Base-by-base conservation (phyloP, 345 rosid species). In the Eucalyptus pauciflora region DNA sequence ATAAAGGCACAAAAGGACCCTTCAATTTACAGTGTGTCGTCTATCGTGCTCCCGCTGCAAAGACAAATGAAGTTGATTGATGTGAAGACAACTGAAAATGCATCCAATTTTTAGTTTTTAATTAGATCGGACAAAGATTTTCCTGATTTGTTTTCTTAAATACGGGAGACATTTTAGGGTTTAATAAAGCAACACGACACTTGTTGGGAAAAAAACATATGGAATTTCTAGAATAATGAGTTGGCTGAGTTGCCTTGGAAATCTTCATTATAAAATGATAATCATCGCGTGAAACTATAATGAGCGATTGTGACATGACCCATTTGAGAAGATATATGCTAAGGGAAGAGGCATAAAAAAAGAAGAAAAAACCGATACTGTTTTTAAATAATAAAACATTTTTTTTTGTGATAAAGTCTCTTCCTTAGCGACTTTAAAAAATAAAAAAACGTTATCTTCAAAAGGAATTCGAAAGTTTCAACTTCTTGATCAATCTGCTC, bases 331-430 rank as follows among this genome's bases (percentile, higher is more conserved):
- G 64, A 54, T 20, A 54, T 54, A 54, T 20, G 60, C 60, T 54
- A 54, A 54, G 60, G 10, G 58, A 7, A 25, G 14, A 58, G 14
- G 64, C 64, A 25, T 9, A 2, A 25, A 2, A 25, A 5, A 58
- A 58, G n/a, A 58, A 58, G n/a, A 58, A 58, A 25, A 25, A 58
- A 58, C 14, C 64, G n/a, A 10, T 25, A 25, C 6, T 58, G 15
- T 25, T 58, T 58, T 25, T 58, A 0, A 58, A 58, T 25, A 11
- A 11, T 2, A 58, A 25, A 25, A 24, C 0, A 58, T 0, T 1
- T 58, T 7, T 13, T 50, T 50, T 50, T 16, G 15, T 58, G 67
- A 11, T 25, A 25, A 58, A 58, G 67, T 58, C 67, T 11, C 2
- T 25, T 5, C n/a, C 15, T 25, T 58, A 58, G 67, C n/a, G 11